Evolutionary conservation across 345 rosid species (phyloP).

Genomic region (Syzygium grande): DNA sequence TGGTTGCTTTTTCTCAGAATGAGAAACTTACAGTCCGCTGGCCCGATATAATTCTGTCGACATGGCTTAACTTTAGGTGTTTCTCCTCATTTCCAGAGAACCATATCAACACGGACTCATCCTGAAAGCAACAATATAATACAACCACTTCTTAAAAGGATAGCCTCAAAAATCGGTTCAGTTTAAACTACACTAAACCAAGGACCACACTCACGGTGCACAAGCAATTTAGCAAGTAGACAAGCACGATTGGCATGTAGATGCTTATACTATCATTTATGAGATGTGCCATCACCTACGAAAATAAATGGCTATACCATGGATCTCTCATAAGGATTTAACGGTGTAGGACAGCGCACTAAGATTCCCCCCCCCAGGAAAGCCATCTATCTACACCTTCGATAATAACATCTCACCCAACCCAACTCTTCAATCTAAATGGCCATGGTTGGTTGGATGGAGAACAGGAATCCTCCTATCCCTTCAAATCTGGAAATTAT

Average conservation of each 20-base stretch:
- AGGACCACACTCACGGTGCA: neutral
- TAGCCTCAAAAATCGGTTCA: neutral
- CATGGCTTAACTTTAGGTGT: constrained; percentile 79
- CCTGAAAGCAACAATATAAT: constrained; percentile 42
- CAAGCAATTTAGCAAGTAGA: neutral
- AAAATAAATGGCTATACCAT: neutral
- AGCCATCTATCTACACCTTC: neutral
- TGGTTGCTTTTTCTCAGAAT: neutral
- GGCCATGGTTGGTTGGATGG: neutral
- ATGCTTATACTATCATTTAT: neutral
- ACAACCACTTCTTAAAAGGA: neutral
- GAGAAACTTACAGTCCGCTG: constrained; percentile 89
- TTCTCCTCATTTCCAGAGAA: constrained; percentile 92
- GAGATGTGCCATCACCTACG: neutral
- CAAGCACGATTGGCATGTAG: neutral
- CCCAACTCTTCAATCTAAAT: neutral
- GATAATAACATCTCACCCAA: neutral
- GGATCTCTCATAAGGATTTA: neutral
- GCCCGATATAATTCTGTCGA: constrained; percentile 86
- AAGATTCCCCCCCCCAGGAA: neutral
- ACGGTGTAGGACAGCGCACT: neutral
- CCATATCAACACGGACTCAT: constrained; percentile 95
- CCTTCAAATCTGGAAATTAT: neutral
- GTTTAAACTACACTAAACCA: neutral
- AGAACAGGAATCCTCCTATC: neutral